phyloP scores from a whole-genome alignment of 169 alveolate species.

The Plasmodium cynomolgi region DNA sequence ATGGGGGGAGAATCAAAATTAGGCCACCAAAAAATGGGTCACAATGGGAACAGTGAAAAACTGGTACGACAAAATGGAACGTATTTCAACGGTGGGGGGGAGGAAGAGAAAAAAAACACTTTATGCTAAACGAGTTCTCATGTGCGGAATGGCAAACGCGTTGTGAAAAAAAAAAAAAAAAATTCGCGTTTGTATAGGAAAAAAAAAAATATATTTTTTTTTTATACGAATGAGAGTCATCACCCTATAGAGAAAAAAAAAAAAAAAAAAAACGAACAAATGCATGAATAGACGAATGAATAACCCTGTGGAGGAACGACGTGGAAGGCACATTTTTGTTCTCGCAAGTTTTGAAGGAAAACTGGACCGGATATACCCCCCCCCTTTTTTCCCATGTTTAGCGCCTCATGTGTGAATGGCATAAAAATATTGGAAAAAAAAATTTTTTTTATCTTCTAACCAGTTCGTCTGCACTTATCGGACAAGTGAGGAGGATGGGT shows the following conservation, averaged over 20 bases:
- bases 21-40: neutral
- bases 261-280: neutral
- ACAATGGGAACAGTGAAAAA: neutral
- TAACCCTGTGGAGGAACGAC: neutral
- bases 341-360: neutral
- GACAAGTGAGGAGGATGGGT: neutral
- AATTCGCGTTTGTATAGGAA: neutral
- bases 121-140: neutral
- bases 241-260: neutral
- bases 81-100: neutral
- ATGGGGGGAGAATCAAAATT: neutral
- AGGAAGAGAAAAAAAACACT: neutral
- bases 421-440: neutral
- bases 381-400: neutral
- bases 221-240: neutral
- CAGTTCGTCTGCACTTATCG: neutral
- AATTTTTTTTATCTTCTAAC: neutral
- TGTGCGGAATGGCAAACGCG: neutral
- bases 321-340: neutral
- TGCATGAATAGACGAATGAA: neutral
- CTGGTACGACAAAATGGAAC: neutral
- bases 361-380: neutral
- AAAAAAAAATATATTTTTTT: neutral
- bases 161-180: neutral
- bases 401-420: neutral